A percentile compares a stretch with the other conserved stretches of the same genome.
Evolutionary conservation across 805 yeast genomes (phyloP).

Genomic region (Zygotorulaspora danielsina): DNA sequence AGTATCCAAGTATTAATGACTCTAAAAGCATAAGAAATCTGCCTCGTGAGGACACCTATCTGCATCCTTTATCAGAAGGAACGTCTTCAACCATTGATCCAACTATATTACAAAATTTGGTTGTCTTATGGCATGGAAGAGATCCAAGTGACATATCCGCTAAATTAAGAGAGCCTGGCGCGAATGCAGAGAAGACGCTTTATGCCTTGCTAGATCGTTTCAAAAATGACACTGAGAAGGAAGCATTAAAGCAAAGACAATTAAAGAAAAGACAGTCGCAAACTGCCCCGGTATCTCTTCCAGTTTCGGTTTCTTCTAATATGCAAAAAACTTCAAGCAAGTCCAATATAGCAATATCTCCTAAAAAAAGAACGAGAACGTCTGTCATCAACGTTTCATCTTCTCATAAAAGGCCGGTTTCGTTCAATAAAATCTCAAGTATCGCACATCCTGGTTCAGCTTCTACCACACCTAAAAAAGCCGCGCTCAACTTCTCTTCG

Average conservation of each 20-base stretch:
- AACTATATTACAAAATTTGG: conserved; percentile 70
- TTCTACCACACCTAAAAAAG: conserved; percentile 27
- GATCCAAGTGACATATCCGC: conserved; percentile 48
- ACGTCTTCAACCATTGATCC: conserved; percentile 51
- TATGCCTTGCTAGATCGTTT: conserved; percentile 71
- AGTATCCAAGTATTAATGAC: conserved; percentile 49
- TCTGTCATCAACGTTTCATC: conserved; percentile 45
- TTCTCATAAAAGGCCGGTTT: conserved; percentile 47
- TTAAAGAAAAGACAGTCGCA: conserved; percentile 40
- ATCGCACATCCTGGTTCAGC: conserved; percentile 21
- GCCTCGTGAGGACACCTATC: conserved; percentile 39
- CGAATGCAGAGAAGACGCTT: conserved; percentile 75
- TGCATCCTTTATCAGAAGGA: conserved; percentile 37
- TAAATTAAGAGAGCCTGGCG: conserved; percentile 50
- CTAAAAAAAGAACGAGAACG: conserved; percentile 39
- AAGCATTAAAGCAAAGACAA: conserved; percentile 34
- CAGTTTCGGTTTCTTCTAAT: conserved; percentile 9
- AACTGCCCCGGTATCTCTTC: conserved; percentile 4
- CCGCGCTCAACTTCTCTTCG: conserved; percentile 29
- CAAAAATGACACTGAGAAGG: conserved; percentile 50
- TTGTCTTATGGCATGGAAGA: conserved; percentile 79
- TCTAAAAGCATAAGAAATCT: conserved; percentile 36
- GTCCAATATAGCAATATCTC: conserved; percentile 18
- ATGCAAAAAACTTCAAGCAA: conserved; percentile 7
- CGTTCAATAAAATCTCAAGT: conserved; percentile 38